Conservation (phyloP, 176 grass and related monocot genomes). For the Carex myosuroides region DNA sequence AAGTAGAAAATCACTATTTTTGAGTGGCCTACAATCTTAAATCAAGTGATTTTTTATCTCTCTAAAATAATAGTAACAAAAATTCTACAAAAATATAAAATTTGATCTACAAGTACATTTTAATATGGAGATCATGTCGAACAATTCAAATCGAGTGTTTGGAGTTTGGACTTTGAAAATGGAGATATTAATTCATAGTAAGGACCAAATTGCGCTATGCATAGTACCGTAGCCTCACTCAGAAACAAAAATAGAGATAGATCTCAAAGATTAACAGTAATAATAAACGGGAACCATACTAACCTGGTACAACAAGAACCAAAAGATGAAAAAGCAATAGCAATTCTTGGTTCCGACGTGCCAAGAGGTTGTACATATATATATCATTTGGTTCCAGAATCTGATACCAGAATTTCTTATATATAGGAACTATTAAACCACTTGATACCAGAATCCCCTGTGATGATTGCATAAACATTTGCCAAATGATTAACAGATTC, state of each 20-base stretch:
- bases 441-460: background rate
- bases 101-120: no score
- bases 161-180: no score
- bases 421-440: background rate
- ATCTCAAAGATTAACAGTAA: background rate
- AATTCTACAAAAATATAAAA: no score
- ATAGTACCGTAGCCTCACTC: no score
- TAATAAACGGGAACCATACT: background rate
- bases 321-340: background rate
- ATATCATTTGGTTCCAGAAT: background rate
- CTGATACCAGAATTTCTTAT: background rate
- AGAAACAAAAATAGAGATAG: background rate
- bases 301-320: background rate
- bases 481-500: background rate
- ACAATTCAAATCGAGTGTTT: no score
- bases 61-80: no score
- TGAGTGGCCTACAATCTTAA: no score
- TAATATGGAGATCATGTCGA: no score
- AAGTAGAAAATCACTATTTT: no score
- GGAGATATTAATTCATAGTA: no score
- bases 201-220: no score
- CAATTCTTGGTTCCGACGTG: background rate
- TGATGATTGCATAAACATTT: background rate
- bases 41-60: no score
- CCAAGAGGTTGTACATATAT: background rate